These are phyloP conservation scores for Przewalskia tangutica DNA, from an alignment of 257 asterid genomes.

Conservation along the genomic window DNA sequence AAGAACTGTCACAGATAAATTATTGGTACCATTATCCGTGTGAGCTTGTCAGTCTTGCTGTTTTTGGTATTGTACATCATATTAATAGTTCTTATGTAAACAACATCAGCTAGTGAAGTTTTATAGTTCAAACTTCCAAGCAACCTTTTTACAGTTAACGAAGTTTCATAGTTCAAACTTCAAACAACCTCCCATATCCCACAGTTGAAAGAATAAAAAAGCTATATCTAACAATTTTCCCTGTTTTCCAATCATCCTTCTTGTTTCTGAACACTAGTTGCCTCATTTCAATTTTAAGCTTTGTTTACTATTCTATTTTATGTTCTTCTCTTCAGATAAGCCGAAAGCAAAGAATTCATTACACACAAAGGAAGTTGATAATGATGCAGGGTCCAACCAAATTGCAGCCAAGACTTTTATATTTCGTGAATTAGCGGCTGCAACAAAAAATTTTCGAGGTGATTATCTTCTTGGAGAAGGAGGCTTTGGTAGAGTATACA, in stretches of 20 bases:
- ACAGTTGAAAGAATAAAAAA: neutral
- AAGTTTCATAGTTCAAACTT: neutral
- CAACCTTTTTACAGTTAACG: neutral
- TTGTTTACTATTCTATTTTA: neutral
- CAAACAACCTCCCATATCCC: neutral
- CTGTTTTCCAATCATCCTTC: neutral
- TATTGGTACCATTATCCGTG: neutral
- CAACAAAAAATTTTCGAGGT: constrained; percentile 59
- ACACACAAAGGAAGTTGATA: constrained; percentile 22
- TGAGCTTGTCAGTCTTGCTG: neutral
- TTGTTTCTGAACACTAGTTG: neutral
- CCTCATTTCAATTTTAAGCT: neutral
- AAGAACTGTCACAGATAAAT: neutral
- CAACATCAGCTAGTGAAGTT: neutral
- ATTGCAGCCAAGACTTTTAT: constrained; percentile 75
- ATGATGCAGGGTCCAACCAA: constrained; percentile 47
- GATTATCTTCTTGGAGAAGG: constrained; percentile 83
- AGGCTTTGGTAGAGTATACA: constrained; percentile 92
- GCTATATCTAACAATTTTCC: neutral
- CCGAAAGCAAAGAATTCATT: constrained; percentile 15
- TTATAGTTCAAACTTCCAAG: neutral
- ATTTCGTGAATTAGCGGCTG: constrained; percentile 74
- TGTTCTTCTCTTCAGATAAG: constrained; percentile 26
- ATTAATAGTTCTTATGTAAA: neutral
- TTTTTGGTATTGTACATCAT: neutral